Conservation (phyloP, 805 yeast genomes). For the Soucietia sequanensis region DNA sequence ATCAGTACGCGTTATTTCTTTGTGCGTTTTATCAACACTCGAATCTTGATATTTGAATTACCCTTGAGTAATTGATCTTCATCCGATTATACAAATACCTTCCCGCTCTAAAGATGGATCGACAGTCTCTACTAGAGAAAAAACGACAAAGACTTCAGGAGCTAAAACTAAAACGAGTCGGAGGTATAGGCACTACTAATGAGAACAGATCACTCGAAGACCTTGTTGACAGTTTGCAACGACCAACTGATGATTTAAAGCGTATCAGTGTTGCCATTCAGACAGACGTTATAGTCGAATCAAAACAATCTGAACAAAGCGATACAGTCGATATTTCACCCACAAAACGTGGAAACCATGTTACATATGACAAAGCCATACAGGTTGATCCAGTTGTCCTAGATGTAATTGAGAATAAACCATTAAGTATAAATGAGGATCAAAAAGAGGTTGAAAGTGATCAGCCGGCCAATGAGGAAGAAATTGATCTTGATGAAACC, state of each 20-base stretch:
- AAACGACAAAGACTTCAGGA: conserved; percentile 36
- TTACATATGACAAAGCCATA: conserved; percentile 20
- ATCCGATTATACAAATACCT: too few species aligned
- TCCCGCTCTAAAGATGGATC: too few species aligned
- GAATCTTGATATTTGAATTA: too few species aligned
- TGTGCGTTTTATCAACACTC: too few species aligned
- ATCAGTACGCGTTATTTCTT: too few species aligned
- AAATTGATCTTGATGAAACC: conserved; percentile 15
- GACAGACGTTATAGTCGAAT: conserved; percentile 14
- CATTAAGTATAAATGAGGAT: too few species aligned
- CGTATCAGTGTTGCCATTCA: conserved; percentile 25
- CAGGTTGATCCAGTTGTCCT: conserved; percentile 14
- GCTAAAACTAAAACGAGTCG: conserved; percentile 16
- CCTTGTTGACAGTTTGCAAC: conserved; percentile 12
- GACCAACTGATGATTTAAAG: neutral
- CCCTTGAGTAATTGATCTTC: too few species aligned
- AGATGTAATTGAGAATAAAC: neutral
- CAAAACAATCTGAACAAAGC: conserved; percentile 1
- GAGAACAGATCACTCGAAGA: conserved; percentile 22
- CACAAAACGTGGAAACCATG: neutral
- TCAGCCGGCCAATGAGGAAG: conserved; percentile 11
- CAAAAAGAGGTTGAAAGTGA: neutral
- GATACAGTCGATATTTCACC: conserved; percentile 4
- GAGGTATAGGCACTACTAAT: conserved; percentile 21
- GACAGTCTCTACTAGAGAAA: conserved; percentile 38